Evolutionary conservation across 345 rosid species (phyloP).

Genomic region (Pistacia atlantica): DNA sequence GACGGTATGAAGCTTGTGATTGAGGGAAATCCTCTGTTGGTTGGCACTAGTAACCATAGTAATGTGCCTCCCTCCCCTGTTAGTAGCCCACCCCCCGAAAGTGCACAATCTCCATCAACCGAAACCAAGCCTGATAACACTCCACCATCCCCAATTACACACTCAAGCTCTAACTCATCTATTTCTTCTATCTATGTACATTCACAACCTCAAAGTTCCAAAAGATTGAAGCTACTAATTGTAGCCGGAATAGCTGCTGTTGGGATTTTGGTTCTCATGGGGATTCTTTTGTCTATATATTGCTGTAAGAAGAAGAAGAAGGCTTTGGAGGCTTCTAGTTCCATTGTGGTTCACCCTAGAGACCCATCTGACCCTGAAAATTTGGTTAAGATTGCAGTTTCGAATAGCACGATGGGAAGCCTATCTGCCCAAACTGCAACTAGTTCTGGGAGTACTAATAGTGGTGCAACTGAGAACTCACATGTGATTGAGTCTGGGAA

Average conservation of each 20-base stretch:
- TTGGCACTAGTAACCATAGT: conserved; percentile 18
- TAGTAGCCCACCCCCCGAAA: conserved; percentile 22
- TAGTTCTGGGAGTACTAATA: conserved; percentile 37
- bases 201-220: conserved; percentile 14
- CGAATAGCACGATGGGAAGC: conserved; percentile 26
- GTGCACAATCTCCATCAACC: conserved; percentile 23
- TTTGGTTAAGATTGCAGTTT: conserved; percentile 32
- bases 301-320: conserved; percentile 33
- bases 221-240: conserved; percentile 16
- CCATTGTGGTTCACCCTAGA: conserved; percentile 42
- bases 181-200: conserved; percentile 18
- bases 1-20: conserved; percentile 36
- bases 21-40: conserved; percentile 47
- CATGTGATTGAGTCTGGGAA: conserved; percentile 37
- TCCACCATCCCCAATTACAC: conserved; percentile 29
- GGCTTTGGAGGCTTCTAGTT: conserved; percentile 19
- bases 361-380: conserved; percentile 37
- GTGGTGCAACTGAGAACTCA: conserved; percentile 37
- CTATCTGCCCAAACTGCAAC: conserved; percentile 31
- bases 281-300: conserved; percentile 26
- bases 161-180: conserved; percentile 11
- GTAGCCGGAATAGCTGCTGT: conserved; percentile 23
- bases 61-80: conserved; percentile 17
- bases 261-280: conserved; percentile 19
- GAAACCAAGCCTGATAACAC: conserved; percentile 7